Percentiles rank a stretch among this genome's conserved stretches.
Evolutionary conservation across 805 yeast species (phyloP).

Genomic region (Candida suzukii): DNA sequence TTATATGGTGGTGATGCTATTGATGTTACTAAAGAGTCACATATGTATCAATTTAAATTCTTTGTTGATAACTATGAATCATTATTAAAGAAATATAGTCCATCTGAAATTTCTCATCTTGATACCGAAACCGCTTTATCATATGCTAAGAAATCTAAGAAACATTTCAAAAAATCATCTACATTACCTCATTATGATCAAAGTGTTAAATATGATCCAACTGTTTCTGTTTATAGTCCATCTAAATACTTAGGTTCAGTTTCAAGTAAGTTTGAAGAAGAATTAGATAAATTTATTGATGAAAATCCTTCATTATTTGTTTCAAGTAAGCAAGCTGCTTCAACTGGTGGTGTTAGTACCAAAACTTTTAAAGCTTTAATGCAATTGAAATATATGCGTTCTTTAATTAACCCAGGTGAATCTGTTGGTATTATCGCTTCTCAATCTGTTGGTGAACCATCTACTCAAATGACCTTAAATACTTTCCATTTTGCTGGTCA

Average conservation of each 20-base stretch:
- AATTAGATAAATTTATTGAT: slow-evolving; percentile 64
- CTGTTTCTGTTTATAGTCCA: slow-evolving; percentile 78
- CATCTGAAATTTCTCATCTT: slow-evolving; percentile 66
- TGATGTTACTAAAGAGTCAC: slow-evolving; percentile 91
- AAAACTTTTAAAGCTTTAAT: slow-evolving; percentile 92
- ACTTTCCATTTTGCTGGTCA: slow-evolving; percentile 99
- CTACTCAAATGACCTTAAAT: slow-evolving; percentile 96
- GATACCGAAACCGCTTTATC: slow-evolving; percentile 78
- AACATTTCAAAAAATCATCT: slow-evolving; percentile 58
- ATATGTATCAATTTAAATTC: slow-evolving; percentile 88
- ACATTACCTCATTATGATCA: slow-evolving; percentile 59
- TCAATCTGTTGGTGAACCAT: slow-evolving; percentile 98
- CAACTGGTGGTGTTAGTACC: slow-evolving; percentile 46
- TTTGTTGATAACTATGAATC: slow-evolving; percentile 89
- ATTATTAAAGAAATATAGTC: slow-evolving; percentile 77
- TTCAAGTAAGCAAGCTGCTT: slow-evolving; percentile 39
- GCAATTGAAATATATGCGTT: slow-evolving; percentile 98
- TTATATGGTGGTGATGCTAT: slow-evolving; percentile 96
- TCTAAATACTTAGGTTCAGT: slow-evolving; percentile 88
- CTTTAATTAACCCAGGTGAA: slow-evolving; percentile 93
- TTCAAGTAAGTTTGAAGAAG: slow-evolving; percentile 79
- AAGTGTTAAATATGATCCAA: slow-evolving; percentile 73
- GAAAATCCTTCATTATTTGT: slow-evolving; percentile 50
- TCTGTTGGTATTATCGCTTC: slow-evolving; percentile 98
- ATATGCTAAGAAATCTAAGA: slow-evolving; percentile 77